Conservation (phyloP, 108 stramenopile species). For the Nitzschia sp. region DNA sequence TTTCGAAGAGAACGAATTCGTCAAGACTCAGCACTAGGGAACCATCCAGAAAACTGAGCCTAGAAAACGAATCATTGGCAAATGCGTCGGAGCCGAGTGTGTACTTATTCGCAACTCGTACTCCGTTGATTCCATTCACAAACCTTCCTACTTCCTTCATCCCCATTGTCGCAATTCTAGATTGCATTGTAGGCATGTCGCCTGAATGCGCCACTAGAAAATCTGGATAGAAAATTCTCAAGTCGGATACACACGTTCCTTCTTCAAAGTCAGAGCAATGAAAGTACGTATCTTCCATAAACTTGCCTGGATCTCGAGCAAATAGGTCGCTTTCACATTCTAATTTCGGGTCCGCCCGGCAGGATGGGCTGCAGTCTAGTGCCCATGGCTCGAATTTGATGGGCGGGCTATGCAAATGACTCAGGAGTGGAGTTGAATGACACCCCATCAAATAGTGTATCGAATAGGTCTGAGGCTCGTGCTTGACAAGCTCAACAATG, state of each 20-base stretch:
- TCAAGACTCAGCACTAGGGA: slow-evolving; percentile 21
- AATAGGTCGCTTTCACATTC: slow-evolving; percentile 80
- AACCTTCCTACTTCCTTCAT: slow-evolving; percentile 31
- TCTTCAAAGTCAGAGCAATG: not conserved
- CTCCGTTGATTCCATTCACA: slow-evolving; percentile 27
- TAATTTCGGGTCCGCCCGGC: slow-evolving; percentile 47
- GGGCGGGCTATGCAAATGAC: slow-evolving; percentile 65
- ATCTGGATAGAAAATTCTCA: slow-evolving; percentile 7
- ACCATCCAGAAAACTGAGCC: slow-evolving; percentile 1
- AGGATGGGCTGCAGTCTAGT: slow-evolving; percentile 80
- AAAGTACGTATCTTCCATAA: slow-evolving; percentile 42
- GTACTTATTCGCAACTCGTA: slow-evolving; percentile 1
- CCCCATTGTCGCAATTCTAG: not conserved
- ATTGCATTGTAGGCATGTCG: slow-evolving; percentile 11
- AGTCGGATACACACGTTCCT: not conserved
- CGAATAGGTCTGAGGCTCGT: slow-evolving; percentile 17
- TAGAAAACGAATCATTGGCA: not conserved
- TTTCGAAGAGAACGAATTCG: slow-evolving; percentile 29
- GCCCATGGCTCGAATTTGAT: slow-evolving; percentile 49
- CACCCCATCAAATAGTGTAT: slow-evolving; percentile 84
- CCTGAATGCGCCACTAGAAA: slow-evolving; percentile 22
- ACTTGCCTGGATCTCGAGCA: slow-evolving; percentile 55
- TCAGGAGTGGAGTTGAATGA: slow-evolving; percentile 82
- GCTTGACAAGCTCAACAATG: slow-evolving; percentile 44
- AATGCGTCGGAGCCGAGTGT: not conserved